Percentiles rank a stretch among this genome's conserved stretches.
Evolutionary conservation across 2,329 filamentous ascomycete species (phyloP).

Genomic region (Claviceps spartinae): DNA sequence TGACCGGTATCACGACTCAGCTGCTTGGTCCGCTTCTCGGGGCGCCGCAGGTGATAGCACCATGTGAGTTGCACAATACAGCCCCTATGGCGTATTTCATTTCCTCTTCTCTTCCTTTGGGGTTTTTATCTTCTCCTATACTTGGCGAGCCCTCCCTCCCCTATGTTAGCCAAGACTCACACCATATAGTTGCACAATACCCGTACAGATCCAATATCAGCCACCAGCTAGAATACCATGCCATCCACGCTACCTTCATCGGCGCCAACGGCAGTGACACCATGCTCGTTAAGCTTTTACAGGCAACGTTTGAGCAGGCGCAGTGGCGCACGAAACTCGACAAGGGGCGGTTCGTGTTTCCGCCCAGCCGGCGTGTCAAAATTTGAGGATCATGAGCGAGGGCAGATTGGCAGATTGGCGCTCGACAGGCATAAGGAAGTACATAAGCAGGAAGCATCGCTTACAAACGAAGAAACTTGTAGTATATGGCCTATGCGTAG

Average conservation of each 20-base stretch:
- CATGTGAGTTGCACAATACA: slow-evolving; percentile 16
- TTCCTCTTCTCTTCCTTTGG: background rate
- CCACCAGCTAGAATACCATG: slow-evolving; percentile 14
- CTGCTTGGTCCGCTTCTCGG: slow-evolving; percentile 17
- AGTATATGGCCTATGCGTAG: too few species aligned
- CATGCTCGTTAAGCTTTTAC: slow-evolving; percentile 14
- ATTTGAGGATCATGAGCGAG: background rate
- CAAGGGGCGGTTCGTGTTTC: slow-evolving; percentile 17
- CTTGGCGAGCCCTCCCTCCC: background rate
- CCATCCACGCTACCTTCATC: slow-evolving; percentile 19
- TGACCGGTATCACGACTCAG: slow-evolving; percentile 14
- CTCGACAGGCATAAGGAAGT: background rate
- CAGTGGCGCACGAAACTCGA: slow-evolving; percentile 17
- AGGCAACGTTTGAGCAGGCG: slow-evolving; percentile 15
- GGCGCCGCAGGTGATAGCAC: slow-evolving; percentile 19
- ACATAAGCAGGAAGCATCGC: background rate
- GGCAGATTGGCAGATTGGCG: background rate
- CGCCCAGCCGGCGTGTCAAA: slow-evolving; percentile 7
- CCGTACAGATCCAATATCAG: slow-evolving; percentile 19
- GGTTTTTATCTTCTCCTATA: background rate
- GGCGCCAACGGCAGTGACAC: slow-evolving; percentile 15
- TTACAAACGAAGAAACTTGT: too few species aligned
- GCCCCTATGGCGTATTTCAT: too few species aligned
- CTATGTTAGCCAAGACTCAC: background rate
- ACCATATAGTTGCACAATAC: slow-evolving; percentile 16